These are phyloP conservation scores for Panaeolus papilionaceus DNA, from an alignment of 768 basidiomycete species.

Conservation along the genomic window DNA sequence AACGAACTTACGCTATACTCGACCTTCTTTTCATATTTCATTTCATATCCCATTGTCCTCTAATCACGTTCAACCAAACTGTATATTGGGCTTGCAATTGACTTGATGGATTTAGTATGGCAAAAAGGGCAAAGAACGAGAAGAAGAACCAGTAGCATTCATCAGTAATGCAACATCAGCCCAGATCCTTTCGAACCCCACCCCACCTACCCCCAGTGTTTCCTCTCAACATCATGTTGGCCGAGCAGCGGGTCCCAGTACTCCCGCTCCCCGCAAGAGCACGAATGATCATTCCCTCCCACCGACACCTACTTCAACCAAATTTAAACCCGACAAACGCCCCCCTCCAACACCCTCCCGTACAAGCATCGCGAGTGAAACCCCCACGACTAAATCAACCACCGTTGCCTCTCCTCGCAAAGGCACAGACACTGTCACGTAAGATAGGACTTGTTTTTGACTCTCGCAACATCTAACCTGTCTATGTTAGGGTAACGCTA, in stretches of 20 bases:
- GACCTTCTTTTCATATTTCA: conserved; percentile 26
- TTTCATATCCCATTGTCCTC: conserved; percentile 14
- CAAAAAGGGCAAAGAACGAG: conserved; percentile 65
- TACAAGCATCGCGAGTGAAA: conserved; percentile 15
- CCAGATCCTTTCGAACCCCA: conserved; percentile 43
- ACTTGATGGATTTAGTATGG: conserved; percentile 49
- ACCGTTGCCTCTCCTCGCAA: conserved; percentile 34
- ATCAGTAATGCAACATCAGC: conserved; percentile 40
- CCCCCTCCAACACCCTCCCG: conserved; percentile 16
- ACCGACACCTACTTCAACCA: conserved; percentile 14
- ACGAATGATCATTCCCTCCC: conserved; percentile 16
- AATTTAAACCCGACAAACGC: conserved; percentile 24
- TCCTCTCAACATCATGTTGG: background rate
- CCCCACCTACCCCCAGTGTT: conserved; percentile 20
- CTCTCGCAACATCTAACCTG: background rate
- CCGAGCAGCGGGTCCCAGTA: background rate
- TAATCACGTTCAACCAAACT: background rate
- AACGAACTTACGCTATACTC: conserved; percentile 20
- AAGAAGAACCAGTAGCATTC: conserved; percentile 42
- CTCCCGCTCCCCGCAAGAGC: conserved; percentile 5
- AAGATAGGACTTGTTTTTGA: conserved; percentile 23
- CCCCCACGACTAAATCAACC: conserved; percentile 10
- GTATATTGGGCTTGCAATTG: background rate
- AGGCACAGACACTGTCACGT: conserved; percentile 62
- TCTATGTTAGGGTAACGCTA: conserved; percentile 63